Evolutionary conservation across 2,329 filamentous ascomycete species (phyloP), one percentile per base, ranked within the genome.

Genomic region (Talaromyces sp.): DNA sequence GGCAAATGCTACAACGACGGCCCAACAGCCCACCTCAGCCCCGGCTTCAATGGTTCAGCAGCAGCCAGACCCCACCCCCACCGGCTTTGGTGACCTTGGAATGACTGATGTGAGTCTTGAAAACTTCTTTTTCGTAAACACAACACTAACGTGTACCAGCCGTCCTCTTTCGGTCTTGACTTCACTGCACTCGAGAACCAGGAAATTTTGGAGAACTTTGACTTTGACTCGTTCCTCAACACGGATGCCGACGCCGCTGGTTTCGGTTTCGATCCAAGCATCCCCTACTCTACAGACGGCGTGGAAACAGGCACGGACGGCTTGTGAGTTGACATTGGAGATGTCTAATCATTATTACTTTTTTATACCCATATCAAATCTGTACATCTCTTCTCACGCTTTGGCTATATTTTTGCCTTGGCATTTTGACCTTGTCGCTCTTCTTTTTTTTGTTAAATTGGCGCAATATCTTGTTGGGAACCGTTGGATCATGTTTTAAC

Each of bases 201-300:
- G 40, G 78, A 82, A 67, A 74, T 81, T 34, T 70, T 82, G 52
- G 79, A 82, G 68, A 80, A 78, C 67, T 88, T 89, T 71, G 85
- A 89, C 72, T 89, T 89, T 71, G 86, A 88, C 69, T 85, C 83
- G 16, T 89, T 88, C 77, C 77, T 89, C 58, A 85, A 87, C 68
- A 85, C 82, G 44, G 83, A 83, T 65, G 72, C 68, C 52, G 77
- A 76, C 60, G 69, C 70, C n/a, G 69, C 71, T 40, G 72, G 72
- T 27, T 80, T 80, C 66, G 74, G 74, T 30, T 80, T 80, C 62
- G 76, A 78, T 50, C 73, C 76, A 27, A 78, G 67, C 64, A 71
- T 76, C 61, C 62, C 70, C 51, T 78, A 76, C 63, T 63, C 70
- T 36, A 68, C 71, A 12, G 78, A 79, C 64, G 75, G 76, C 67